Evolutionary conservation across 768 basidiomycete species (phyloP).

Genomic region (Podaxis carcinomalis): DNA sequence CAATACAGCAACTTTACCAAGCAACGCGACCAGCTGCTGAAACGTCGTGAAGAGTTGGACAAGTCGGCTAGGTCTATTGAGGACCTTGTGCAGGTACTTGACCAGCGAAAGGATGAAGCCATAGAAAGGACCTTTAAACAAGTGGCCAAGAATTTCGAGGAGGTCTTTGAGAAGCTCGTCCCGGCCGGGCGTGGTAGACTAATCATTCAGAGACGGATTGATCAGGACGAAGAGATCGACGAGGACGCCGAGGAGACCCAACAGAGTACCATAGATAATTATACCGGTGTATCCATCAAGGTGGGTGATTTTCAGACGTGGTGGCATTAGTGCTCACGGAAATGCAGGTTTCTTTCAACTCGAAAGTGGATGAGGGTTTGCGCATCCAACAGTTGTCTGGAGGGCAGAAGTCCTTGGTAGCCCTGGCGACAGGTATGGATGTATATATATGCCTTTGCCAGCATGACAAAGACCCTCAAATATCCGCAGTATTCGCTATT

Average conservation of each 20-base stretch:
- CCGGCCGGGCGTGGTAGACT: conserved; percentile 88
- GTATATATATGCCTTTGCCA: not conserved
- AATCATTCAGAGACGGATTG: conserved; percentile 89
- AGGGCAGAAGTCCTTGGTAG: conserved; percentile 96
- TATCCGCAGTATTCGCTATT: conserved; percentile 81
- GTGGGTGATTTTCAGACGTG: conserved; percentile 29
- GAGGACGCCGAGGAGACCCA: conserved; percentile 74
- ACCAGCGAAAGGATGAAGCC: conserved; percentile 97
- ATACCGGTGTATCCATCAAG: conserved; percentile 96
- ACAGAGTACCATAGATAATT: conserved; percentile 82
- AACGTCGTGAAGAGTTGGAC: conserved; percentile 88
- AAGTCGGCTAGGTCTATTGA: conserved; percentile 86
- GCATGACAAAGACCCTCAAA: not conserved
- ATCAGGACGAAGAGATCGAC: conserved; percentile 76
- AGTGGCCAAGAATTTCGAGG: conserved; percentile 94
- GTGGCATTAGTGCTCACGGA: conserved; percentile 1
- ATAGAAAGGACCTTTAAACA: conserved; percentile 99
- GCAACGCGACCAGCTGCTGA: conserved; percentile 86
- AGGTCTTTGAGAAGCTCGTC: conserved; percentile 94
- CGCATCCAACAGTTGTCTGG: conserved; percentile 96
- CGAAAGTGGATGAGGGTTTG: conserved; percentile 94
- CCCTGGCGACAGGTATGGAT: conserved; percentile 76
- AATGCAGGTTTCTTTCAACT: conserved; percentile 92
- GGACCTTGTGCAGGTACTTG: conserved; percentile 88
- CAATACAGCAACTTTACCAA: conserved; percentile 98